Percentiles rank a stretch among this genome's conserved stretches.
Evolutionary conservation across 23 red algal genomes (phyloP).

Genomic region (Gracilaria caudata): DNA sequence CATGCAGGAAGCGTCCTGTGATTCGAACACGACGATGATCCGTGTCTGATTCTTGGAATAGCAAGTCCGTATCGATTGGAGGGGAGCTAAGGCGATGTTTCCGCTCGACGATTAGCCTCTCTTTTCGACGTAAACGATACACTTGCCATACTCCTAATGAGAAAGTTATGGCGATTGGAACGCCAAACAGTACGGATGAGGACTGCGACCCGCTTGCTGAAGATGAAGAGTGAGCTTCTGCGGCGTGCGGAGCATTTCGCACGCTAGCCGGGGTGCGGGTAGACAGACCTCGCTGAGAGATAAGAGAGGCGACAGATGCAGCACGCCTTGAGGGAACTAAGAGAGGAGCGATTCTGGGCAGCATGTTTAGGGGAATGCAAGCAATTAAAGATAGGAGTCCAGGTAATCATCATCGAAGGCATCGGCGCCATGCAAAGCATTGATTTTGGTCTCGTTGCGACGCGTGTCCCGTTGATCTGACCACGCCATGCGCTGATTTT

Average conservation of each 20-base stretch:
- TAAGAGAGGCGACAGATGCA: not conserved
- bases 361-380: not conserved
- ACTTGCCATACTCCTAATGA: slow-evolving; percentile 74
- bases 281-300: not conserved
- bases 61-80: slow-evolving; percentile 1
- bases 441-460: slow-evolving; percentile 53
- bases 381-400: slow-evolving; percentile 12
- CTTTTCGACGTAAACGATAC: slow-evolving; percentile 55
- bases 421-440: not conserved
- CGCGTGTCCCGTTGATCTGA: slow-evolving; percentile 38
- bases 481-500: slow-evolving; percentile 45
- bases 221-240: not conserved
- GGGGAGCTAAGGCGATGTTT: slow-evolving; percentile 21
- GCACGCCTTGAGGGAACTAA: not conserved
- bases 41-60: not conserved
- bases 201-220: not conserved
- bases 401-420: slow-evolving; percentile 17
- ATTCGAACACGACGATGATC: slow-evolving; percentile 44
- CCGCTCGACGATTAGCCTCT: slow-evolving; percentile 45
- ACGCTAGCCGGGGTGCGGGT: not conserved
- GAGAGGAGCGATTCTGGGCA: not conserved
- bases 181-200: slow-evolving; percentile 29
- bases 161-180: slow-evolving; percentile 61
- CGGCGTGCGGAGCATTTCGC: not conserved
- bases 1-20: slow-evolving; percentile 52